Percentiles rank a stretch among this genome's conserved stretches.
Evolutionary conservation across 306 rosid genomes (phyloP).

Genomic region (Malus asiatica): DNA sequence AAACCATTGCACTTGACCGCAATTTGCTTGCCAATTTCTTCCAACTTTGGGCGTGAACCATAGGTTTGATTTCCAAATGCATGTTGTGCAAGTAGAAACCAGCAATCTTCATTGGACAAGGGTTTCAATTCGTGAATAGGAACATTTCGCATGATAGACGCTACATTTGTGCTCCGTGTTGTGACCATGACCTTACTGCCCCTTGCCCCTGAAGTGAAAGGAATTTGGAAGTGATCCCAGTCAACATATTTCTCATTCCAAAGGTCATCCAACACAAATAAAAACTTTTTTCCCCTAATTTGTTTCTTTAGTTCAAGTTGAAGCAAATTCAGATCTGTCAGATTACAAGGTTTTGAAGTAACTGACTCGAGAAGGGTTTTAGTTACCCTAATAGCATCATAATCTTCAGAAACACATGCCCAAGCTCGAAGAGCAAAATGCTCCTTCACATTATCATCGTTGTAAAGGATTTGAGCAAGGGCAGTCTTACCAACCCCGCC

Average conservation of each 20-base stretch:
- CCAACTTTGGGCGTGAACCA: no score
- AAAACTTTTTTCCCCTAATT: not conserved
- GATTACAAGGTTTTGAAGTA: not conserved
- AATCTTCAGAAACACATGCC: not conserved
- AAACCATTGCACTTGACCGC: not conserved
- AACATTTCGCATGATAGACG: not conserved
- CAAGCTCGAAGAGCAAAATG: not conserved
- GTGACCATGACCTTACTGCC: conserved; percentile 7
- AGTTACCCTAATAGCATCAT: not conserved
- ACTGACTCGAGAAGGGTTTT: not conserved
- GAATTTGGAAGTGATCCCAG: not conserved
- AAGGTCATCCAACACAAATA: not conserved
- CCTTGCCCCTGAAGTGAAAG: not conserved
- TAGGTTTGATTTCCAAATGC: no score
- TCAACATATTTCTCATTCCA: not conserved
- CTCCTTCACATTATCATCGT: not conserved
- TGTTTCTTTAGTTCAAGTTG: not conserved
- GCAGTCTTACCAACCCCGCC: not conserved
- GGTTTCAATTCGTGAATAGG: not conserved
- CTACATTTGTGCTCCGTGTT: not conserved
- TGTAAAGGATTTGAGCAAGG: not conserved
- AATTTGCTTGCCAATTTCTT: no score
- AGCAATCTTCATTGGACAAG: no score
- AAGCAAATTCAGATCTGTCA: not conserved
- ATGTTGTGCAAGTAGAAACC: no score